Base-by-base conservation (phyloP, 306 rosid genomes). In the Acacia crassicarpa region DNA sequence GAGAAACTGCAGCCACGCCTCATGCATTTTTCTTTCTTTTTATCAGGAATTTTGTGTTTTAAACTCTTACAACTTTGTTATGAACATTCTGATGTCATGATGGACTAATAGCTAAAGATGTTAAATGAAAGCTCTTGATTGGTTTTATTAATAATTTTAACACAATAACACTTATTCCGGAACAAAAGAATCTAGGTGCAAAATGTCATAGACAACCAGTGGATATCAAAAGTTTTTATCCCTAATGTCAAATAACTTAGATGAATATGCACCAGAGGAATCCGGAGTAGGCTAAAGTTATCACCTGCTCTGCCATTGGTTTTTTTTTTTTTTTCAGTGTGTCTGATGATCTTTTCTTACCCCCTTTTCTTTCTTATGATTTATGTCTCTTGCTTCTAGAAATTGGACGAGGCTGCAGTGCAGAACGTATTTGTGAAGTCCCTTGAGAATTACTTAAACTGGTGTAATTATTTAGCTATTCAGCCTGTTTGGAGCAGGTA, bases 401-500 rank as follows among this genome's bases (percentile, higher is more conserved):
- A 84, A 86, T 89, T 95, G 90, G 98, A 95, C 72, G 98, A 89
- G 81, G 92, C 88, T 54, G 95, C 92, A 23, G 91, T 89, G 72
- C 93, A 81, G 73, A 77, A 58, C 9, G 83, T 91, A 56, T 95
- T 93, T 83, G 75, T 76, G 27, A 95, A 90, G 89, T 87, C 97
- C 72, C 98, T 95, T 6, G 95, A 93, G 19, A 95, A 95, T 87
- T 95, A 95, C 89, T 83, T 88, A 10, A 95, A 87, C 20, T 95
- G 99, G 99, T 91, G 98, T 74, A 67, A 72, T 76, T 93, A 95
- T 83, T 87, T 95, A 86, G 78, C 91, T 86, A 93, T 95, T 86
- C 98, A 87, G 82, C 92, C 98, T 66, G 93, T 91, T 83, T 95
- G 97, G 95, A 93, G 93, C 97, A 90, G 87, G 99, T 95, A 87